Percentiles rank a stretch among this genome's conserved stretches.
phyloP scores from a whole-genome alignment of 805 yeast species.

The Yarrowia sp. region DNA sequence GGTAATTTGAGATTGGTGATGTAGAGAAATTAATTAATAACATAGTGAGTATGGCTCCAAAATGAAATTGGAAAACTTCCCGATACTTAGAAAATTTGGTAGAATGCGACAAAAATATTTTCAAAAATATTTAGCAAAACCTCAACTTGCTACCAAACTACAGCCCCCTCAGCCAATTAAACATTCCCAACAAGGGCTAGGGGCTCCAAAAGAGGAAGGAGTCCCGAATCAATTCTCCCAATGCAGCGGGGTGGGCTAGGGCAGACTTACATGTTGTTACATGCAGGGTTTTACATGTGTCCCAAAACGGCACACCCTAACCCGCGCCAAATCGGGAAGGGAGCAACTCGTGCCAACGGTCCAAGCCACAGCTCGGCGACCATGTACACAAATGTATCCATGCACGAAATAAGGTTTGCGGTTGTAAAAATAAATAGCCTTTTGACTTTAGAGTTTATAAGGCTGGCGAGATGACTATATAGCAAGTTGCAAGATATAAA shows the following conservation, averaged over 20 bases:
- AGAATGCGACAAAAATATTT: too few relatives aligned
- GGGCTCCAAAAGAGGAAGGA: background rate
- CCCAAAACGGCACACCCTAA: background rate
- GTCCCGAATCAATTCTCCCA: background rate
- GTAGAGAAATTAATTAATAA: too few relatives aligned
- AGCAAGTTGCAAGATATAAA: background rate
- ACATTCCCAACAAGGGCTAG: background rate
- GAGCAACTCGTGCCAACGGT: conserved; percentile 15
- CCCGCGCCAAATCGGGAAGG: background rate
- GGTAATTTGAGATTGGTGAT: background rate
- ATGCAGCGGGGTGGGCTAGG: background rate
- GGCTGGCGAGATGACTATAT: conserved; percentile 19
- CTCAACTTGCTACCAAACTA: too few relatives aligned
- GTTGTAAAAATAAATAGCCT: background rate
- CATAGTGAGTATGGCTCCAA: too few relatives aligned
- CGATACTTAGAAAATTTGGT: too few relatives aligned
- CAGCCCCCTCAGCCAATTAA: background rate
- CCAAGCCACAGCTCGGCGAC: conserved; percentile 1
- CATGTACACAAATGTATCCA: conserved; percentile 4
- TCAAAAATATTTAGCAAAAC: too few relatives aligned
- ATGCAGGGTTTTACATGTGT: conserved; percentile 6
- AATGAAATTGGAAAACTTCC: too few relatives aligned
- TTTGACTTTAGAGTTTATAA: background rate
- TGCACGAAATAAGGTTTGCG: background rate
- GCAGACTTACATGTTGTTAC: conserved; percentile 19